A percentile compares a stretch with the other conserved stretches of the same genome.
Evolutionary conservation across 2,329 filamentous ascomycete species (phyloP).

Genomic region (Trichoderma hamatum): DNA sequence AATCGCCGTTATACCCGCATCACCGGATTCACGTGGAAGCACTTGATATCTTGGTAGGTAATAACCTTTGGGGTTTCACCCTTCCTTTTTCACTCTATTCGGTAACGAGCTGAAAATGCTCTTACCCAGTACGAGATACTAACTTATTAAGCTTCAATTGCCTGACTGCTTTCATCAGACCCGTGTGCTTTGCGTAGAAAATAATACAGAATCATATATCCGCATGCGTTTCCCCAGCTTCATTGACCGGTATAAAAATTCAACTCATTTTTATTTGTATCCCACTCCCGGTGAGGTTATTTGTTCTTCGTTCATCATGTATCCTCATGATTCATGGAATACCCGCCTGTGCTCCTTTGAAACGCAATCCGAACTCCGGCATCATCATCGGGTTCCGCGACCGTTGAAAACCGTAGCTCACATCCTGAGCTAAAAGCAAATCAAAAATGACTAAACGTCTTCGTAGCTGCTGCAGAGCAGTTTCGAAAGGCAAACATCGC

Average conservation of each 20-base stretch:
- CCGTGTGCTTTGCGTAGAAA: neutral
- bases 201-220: conserved; percentile 16
- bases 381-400: conserved; percentile 23
- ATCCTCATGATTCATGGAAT: conserved; percentile 31
- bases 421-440: conserved; percentile 29
- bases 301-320: conserved; percentile 18
- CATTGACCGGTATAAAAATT: conserved; percentile 19
- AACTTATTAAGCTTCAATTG: conserved; percentile 14
- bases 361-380: conserved; percentile 35
- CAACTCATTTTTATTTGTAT: conserved; percentile 10
- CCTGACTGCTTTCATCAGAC: neutral
- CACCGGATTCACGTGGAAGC: neutral
- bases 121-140: neutral
- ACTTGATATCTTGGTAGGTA: neutral
- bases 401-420: conserved; percentile 28
- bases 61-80: neutral
- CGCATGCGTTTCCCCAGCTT: conserved; percentile 16
- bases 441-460: conserved; percentile 9
- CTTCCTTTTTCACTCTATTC: neutral
- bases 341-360: conserved; percentile 25
- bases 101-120: neutral
- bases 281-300: neutral
- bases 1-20: neutral
- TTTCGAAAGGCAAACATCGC: conserved; percentile 25
- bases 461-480: conserved; percentile 6